Base-by-base conservation (phyloP, 768 basidiomycete species). In the Hygrophoropsis aurantiaca region DNA sequence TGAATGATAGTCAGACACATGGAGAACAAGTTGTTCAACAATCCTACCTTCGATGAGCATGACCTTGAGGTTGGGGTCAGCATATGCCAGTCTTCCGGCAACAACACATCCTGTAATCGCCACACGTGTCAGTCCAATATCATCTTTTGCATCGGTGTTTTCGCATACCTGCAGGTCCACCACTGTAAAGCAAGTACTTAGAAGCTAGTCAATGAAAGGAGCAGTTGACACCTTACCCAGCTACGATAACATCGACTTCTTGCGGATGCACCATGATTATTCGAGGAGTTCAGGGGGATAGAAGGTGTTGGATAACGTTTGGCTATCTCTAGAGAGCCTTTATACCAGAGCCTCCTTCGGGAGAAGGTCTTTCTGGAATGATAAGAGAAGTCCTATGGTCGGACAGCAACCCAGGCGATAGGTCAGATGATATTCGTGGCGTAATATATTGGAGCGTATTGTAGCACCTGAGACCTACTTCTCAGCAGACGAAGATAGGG, bases 201-300 rank as follows among this genome's bases (percentile, higher is more conserved):
- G 42, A 36, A n/a, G 9, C 13, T 30, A 52, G 24, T 46, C 32
- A 20, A 39, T n/a, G 21, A 19, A 16, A 19, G 24, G 16, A 40
- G 33, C 18, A 8, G 23, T 10, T 37, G 19, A 33, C 24, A n/a
- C 40, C 66, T 43, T 54, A 73, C 72, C 84, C 84, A 50, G 73
- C 74, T 46, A 86, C 80, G 53, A 86, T 84, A 47, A 85, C 70
- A 68, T 85, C 84, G 64, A 86, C 84, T 74, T 84, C 83, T 58
- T 84, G 77, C 48, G 82, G 81, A 58, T 82, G 82, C 49, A 68
- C 69, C 67, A 69, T 73, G 51, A 21, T 43, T 40, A 46, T 42
- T 55, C 38, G 32, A 54, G 42, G 33, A 32, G 2, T 44, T 44
- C 40, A 42, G 21, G n/a, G 23, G 24, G 40, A 42, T 35, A 27